Evolutionary conservation across 179 eudicot genomes (phyloP).

Genomic region (Corrigiola litoralis): DNA sequence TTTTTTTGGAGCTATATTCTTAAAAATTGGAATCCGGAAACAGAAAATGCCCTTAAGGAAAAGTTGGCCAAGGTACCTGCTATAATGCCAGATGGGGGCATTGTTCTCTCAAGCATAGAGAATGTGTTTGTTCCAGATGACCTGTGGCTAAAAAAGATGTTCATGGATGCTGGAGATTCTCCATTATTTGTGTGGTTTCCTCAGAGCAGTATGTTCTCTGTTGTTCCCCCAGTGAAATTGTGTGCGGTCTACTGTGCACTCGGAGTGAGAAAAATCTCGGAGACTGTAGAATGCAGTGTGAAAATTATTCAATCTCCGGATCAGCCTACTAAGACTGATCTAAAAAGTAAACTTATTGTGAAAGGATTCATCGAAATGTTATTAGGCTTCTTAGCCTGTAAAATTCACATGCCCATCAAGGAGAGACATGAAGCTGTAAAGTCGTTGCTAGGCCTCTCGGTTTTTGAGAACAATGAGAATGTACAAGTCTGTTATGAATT

Average conservation of each 20-base stretch:
- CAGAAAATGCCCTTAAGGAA: conserved; percentile 11
- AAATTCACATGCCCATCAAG: conserved; percentile 20
- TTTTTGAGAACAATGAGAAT: conserved; percentile 4
- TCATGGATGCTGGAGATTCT: conserved; percentile 6
- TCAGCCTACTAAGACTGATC: not conserved
- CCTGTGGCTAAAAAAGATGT: conserved; percentile 25
- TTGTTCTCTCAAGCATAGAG: conserved; percentile 15
- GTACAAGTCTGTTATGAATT: conserved; percentile 16
- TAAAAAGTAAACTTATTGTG: conserved; percentile 17
- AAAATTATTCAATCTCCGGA: not conserved
- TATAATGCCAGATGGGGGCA: conserved; percentile 1
- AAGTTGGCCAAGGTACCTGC: conserved; percentile 24
- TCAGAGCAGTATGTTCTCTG: not conserved
- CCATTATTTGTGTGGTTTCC: conserved; percentile 29
- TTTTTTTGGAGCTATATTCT: conserved; percentile 26
- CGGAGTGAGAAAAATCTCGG: conserved; percentile 26
- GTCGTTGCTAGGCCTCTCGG: conserved; percentile 14
- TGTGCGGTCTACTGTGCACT: conserved; percentile 17
- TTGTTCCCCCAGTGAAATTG: conserved; percentile 14
- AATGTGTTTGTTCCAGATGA: conserved; percentile 21
- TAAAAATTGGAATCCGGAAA: conserved; percentile 25
- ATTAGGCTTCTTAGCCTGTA: conserved; percentile 26
- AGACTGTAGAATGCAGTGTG: conserved; percentile 20
- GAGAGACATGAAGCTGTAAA: conserved; percentile 13
- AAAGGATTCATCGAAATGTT: conserved; percentile 25